Evolutionary conservation across 1,284 basidiomycete genomes (phyloP).

Genomic region (Melampsora larici-populina): DNA sequence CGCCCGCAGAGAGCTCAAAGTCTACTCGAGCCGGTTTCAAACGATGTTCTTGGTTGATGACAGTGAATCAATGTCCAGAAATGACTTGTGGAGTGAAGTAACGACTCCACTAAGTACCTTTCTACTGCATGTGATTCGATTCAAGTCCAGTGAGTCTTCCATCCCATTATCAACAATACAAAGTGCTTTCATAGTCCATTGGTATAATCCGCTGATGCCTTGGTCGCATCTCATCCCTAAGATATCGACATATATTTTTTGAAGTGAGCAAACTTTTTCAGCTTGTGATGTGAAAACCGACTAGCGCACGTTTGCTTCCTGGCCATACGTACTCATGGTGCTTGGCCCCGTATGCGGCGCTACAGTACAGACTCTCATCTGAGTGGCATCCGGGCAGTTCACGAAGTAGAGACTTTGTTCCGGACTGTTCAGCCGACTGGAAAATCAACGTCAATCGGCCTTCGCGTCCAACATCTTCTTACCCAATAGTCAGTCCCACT

Average conservation of each 20-base stretch:
- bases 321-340: not conserved
- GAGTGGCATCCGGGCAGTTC: not conserved
- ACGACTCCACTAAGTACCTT: not conserved
- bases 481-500: not conserved
- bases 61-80: not conserved
- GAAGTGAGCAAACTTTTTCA: conserved; percentile 9
- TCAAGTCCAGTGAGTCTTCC: not conserved
- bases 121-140: not conserved
- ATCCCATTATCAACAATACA: not conserved
- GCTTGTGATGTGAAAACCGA: not conserved
- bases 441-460: not conserved
- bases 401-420: not conserved
- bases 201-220: not conserved
- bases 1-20: too few relatives aligned
- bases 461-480: conserved; percentile 1
- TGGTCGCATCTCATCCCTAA: not conserved
- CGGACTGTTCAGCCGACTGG: not conserved
- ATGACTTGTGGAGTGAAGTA: not conserved
- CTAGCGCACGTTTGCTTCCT: not conserved
- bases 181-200: not conserved
- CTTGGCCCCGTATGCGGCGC: not conserved
- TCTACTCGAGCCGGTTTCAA: not conserved
- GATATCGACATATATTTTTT: conserved; percentile 2
- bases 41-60: conserved; percentile 9
- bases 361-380: not conserved